Percentiles rank a stretch among this genome's conserved stretches.
Conservation (phyloP, 2,329 filamentous ascomycete genomes). For the Sphaerulina musiva region DNA sequence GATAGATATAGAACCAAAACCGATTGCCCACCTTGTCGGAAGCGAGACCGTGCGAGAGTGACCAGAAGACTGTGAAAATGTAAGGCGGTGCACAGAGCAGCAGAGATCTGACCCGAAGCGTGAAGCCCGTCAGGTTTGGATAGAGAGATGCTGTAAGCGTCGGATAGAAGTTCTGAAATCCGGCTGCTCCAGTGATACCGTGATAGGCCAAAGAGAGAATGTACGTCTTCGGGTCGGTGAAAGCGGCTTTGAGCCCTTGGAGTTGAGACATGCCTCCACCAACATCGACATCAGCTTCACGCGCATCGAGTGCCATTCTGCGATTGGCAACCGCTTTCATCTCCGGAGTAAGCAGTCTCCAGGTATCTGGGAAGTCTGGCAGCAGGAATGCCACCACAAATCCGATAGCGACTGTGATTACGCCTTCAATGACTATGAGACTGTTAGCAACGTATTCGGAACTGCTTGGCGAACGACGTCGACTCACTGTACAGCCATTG, state of each 20-base stretch:
- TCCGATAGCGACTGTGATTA: conserved; percentile 25
- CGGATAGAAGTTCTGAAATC: conserved; percentile 52
- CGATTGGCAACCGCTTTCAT: conserved; percentile 44
- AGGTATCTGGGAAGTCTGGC: conserved; percentile 48
- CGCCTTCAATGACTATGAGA: conserved; percentile 39
- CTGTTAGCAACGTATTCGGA: conserved; percentile 12
- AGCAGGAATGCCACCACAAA: conserved; percentile 34
- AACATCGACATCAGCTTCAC: conserved; percentile 46
- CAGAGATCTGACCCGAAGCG: conserved; percentile 40
- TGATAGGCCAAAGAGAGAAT: conserved; percentile 45
- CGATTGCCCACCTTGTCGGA: conserved; percentile 43
- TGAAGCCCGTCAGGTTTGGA: conserved; percentile 29
- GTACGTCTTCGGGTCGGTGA: conserved; percentile 47
- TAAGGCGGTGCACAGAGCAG: conserved; percentile 50
- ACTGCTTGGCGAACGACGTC: too few species aligned
- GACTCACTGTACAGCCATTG: conserved; percentile 23
- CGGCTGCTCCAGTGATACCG: conserved; percentile 43
- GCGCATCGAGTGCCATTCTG: conserved; percentile 47
- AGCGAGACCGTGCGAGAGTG: conserved; percentile 39
- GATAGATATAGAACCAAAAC: conserved; percentile 51
- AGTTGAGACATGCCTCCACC: conserved; percentile 45
- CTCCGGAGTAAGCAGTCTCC: conserved; percentile 37
- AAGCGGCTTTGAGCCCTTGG: conserved; percentile 46
- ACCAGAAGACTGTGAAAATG: conserved; percentile 48
- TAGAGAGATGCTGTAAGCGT: conserved; percentile 43